Base-by-base conservation (phyloP, 73 alveolate species). In the Paraurostyla sp. region DNA sequence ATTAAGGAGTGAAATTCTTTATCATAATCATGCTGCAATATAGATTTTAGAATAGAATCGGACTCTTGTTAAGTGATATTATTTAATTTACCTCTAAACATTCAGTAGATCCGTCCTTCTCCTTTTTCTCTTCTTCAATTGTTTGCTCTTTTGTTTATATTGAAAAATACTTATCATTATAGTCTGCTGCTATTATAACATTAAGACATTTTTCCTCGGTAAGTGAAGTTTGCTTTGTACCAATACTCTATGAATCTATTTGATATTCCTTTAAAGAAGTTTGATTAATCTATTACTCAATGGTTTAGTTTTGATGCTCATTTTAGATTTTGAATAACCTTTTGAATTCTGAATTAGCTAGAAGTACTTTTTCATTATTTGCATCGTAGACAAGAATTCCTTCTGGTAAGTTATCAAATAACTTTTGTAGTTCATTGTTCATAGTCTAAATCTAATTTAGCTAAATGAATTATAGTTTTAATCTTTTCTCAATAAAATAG, bases 331-430 rank as follows among this genome's bases (percentile, higher is more conserved):
- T 65, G 23, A 65, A 65, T 9, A 65, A 58, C 40, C 56, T 33
- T 23, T 23, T 65, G 58, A 36, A 65, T 38, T 65, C 82, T 11
- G 4, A 13, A 38, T 65, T 65, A 2, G 32, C 58, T 38, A 65
- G 23, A 15, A 58, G 13, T 38, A 65, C 41, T 40, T 65, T 65
- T 13, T 35, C 18, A 1, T 56, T 65, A 7, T 65, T 58, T 7
- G 82, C 60, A 40, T 65, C 25, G 41, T 18, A 65, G 11, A 65
- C 60, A 1, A 65, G 60, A 4, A 65, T 65, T 7, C 82, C 82
- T 38, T 65, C 82, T 6, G 82, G 82, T 0, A 65, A 36, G 6
- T 65, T 6, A 40, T 65, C 58, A 13, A 65, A 65, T 2, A 65
- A 40, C 29, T 35, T 65, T 3, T 35, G 35, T 2, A 65, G 32